These are phyloP conservation scores for Leptographium wingfieldii DNA, from an alignment of 2,329 filamentous ascomycete genomes.

Conservation along the genomic window DNA sequence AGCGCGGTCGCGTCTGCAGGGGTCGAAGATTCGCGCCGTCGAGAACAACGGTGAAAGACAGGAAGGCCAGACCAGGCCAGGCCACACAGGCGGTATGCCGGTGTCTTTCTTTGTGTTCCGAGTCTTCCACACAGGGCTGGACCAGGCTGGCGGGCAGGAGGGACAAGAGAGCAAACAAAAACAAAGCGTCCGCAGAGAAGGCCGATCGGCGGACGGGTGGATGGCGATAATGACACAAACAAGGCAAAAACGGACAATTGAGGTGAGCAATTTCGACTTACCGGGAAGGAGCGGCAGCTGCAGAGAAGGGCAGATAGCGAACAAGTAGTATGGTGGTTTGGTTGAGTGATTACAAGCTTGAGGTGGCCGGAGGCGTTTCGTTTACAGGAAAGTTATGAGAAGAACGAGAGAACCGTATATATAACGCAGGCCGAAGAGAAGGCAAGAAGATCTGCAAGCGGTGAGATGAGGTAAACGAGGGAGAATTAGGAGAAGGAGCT, in stretches of 20 bases:
- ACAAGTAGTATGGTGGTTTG: not conserved
- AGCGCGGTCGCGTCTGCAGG: too few species aligned
- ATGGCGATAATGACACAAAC: not conserved
- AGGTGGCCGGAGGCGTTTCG: not conserved
- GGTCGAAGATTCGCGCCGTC: not conserved
- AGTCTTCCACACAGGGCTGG: not conserved
- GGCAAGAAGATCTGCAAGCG: not conserved
- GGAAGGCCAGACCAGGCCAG: too few species aligned
- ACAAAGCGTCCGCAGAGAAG: not conserved
- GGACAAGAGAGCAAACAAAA: not conserved
- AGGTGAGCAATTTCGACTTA: not conserved
- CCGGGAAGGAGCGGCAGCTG: not conserved
- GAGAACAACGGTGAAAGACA: not conserved
- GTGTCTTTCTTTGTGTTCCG: not conserved
- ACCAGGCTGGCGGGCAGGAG: not conserved
- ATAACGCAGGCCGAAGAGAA: not conserved
- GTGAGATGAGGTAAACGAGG: not conserved
- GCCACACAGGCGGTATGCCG: too few species aligned
- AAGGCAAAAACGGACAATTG: not conserved
- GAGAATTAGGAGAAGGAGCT: not conserved
- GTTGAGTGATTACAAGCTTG: not conserved
- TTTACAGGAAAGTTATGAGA: not conserved
- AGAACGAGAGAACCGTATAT: not conserved
- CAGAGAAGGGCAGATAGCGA: not conserved
- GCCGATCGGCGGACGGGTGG: too few species aligned